Evolutionary conservation across 2,329 filamentous ascomycete species (phyloP), one percentile per base, ranked within the genome.

Genomic region (Raffaelea ambrosiae): DNA sequence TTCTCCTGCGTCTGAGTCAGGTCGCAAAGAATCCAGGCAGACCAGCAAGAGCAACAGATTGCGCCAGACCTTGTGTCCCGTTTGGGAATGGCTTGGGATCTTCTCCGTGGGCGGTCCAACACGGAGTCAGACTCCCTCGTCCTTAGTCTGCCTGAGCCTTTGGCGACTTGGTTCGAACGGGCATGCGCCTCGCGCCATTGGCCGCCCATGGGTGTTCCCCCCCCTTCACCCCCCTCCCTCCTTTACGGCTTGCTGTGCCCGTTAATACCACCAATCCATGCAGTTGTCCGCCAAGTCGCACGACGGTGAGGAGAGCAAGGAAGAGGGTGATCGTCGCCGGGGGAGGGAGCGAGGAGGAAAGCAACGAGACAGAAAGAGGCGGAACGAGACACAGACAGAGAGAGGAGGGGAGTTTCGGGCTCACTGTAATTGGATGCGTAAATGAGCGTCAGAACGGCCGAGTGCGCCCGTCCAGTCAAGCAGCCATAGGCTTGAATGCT

Each of bases 101-200:
- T 16, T 40, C 21, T 14, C 39, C 16, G 18, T n/a, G n/a, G n/a
- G n/a, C n/a, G n/a, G 18, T 40, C 21, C 16, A 23, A 38, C 35
- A 38, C 44, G 36, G 21, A 38, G 31, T 45, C 42, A 29, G 29
- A 22, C 26, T 31, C n/a, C 29, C 29, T 33, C n/a, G n/a, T n/a
- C 21, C 9, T 23, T 9, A 16, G 40, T 22, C 40, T 41, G 39
- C 20, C 4, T n/a, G 11, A 5, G 22, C 38, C 47, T 44, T 36
- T 41, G 23, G 40, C 38, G 23, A 49, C 39, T 45, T 29, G 26
- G 26, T 29, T 29, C 26, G 26, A 29, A 29, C 26, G 43, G 38
- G 47, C 47, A 40, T 44, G 39, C 44, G 48, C 40, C 40, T 43
- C 43, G 44, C 48, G 48, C 48, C 48, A 49, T 49, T 49, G 48